Evolutionary conservation across 139 green algal species (phyloP), one percentile per base, ranked within the genome.

Genomic region (Astrephomene gubernaculifera): DNA sequence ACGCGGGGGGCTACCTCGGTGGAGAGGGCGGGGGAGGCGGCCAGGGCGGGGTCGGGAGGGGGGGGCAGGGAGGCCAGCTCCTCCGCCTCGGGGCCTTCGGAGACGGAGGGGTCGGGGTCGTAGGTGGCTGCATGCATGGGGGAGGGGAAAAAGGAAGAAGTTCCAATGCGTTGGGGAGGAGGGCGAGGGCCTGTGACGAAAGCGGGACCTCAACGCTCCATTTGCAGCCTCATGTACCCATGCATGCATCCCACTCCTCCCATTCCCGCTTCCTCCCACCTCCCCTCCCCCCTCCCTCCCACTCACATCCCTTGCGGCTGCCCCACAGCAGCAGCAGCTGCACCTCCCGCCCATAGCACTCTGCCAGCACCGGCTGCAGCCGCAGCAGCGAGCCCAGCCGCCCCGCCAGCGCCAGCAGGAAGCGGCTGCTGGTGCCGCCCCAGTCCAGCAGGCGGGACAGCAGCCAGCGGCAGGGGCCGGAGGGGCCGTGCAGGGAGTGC

Each of bases 241-340:
- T 57, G 49, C 17, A 17, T 57, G 49, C 49, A 12, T 57, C 49
- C 12, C 49, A 17, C 49, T 12, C 49, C 49, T 67, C 57, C 29
- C 57, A 21, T 67, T n/a, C 57, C 19, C 57, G 57, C 24, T 67
- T 67, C n/a, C n/a, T n/a, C n/a, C 64, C 12, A 14, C 25, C 9
- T 9, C 64, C 3, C 31, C 4, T 19, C 36, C 6, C 67, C 14
- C 7, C 0, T 9, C 5, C 22, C 21, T 4, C 14, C 4, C 1
- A 81, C 70, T 25, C 85, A 74, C 65, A 41, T 22, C 87, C 84
- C 5, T 73, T 43, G 14, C 71, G 68, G 57, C 60, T 72, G 22
- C 91, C 92, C 85, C 87, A 93, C 88, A 96, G 76, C 70, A 92
- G 61, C 81, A 96, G 69, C 72, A 67, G 2, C 76, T 85, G 78